Evolutionary conservation across 257 asterid species (phyloP).

Genomic region (Solanum appendiculatum): DNA sequence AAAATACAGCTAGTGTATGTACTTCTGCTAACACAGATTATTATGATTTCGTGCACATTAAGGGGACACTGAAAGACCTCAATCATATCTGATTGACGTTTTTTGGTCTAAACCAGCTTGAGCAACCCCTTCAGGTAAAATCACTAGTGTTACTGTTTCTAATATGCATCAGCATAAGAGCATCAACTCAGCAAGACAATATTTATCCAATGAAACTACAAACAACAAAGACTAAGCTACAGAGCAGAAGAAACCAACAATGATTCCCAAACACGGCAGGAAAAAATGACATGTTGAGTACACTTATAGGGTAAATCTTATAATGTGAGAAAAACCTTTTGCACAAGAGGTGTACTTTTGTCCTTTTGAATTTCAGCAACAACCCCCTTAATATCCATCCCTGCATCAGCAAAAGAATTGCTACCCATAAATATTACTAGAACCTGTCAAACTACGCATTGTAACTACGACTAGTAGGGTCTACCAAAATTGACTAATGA

Average conservation of each 20-base stretch:
- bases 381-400: constrained; percentile 98
- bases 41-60: neutral
- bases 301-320: constrained; percentile 14
- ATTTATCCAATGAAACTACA: constrained; percentile 1
- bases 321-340: constrained; percentile 50
- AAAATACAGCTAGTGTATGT: neutral
- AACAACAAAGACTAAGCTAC: neutral
- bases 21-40: neutral
- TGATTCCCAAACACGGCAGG: neutral
- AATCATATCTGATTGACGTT: constrained; percentile 45
- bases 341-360: constrained; percentile 72
- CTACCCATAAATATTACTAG: constrained; percentile 34
- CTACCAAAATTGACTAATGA: neutral
- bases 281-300: neutral
- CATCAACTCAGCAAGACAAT: neutral
- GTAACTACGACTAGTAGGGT: neutral
- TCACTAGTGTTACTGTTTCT: constrained; percentile 14
- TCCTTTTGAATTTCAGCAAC: constrained; percentile 91
- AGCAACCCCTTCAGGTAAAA: constrained; percentile 77
- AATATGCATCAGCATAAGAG: constrained; percentile 14
- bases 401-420: constrained; percentile 64
- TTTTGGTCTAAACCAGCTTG: constrained; percentile 55
- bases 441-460: neutral
- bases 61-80: constrained; percentile 43
- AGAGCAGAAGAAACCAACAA: neutral